phyloP scores from a whole-genome alignment of 352 stramenopile genomes.

The Phytopythium aichiense region DNA sequence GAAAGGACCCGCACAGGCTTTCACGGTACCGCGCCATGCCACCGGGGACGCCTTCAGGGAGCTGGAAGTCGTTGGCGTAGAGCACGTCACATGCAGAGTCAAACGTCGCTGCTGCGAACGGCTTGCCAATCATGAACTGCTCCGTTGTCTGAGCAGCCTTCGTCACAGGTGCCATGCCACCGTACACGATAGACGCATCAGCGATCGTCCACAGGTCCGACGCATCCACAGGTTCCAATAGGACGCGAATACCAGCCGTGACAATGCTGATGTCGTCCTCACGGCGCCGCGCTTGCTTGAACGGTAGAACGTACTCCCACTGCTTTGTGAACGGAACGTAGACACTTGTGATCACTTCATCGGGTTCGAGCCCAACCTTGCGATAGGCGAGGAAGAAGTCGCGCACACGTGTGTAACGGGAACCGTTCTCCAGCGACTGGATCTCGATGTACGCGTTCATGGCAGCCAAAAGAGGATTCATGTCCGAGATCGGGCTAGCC shows the following conservation, averaged over 20 bases:
- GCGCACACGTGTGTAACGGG: conserved; percentile 58
- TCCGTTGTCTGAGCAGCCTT: conserved; percentile 50
- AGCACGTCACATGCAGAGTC: conserved; percentile 80
- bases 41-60: conserved; percentile 89
- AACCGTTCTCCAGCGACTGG: conserved; percentile 20
- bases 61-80: conserved; percentile 82
- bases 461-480: conserved; percentile 94
- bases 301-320: conserved; percentile 93
- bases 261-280: conserved; percentile 99
- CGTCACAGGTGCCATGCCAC: conserved; percentile 68
- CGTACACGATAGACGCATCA: conserved; percentile 54
- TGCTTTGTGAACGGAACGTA: conserved; percentile 84
- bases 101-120: conserved; percentile 80
- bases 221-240: conserved; percentile 46
- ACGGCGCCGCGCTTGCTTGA: conserved; percentile 93
- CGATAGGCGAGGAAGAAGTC: conserved; percentile 96
- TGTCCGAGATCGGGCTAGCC: conserved; percentile 96
- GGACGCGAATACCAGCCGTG: conserved; percentile 90
- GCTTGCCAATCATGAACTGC: conserved; percentile 74
- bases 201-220: conserved; percentile 79
- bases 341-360: conserved; percentile 91
- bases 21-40: conserved; percentile 95
- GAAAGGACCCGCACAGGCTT: conserved; percentile 91
- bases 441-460: conserved; percentile 81
- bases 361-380: conserved; percentile 83